Evolutionary conservation across 176 grass and related monocot species (phyloP).

Genomic region (Lolium perenne): DNA sequence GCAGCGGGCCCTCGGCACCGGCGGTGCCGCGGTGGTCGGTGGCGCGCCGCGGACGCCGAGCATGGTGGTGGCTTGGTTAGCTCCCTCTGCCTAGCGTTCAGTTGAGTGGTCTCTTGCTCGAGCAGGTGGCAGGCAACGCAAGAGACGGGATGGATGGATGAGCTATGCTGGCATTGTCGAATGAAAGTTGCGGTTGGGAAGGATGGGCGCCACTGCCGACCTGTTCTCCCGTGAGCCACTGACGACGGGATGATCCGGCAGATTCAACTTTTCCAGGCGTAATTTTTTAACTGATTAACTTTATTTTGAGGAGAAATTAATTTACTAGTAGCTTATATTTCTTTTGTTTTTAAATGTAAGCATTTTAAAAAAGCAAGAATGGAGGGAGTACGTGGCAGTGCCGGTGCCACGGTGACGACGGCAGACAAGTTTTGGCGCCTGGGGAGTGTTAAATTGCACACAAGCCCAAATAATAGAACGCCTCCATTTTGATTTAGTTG

Average conservation of each 20-base stretch:
- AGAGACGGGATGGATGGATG: not conserved
- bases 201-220: not conserved
- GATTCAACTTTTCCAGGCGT: not conserved
- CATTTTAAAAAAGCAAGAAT: too few species aligned
- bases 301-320: too few species aligned
- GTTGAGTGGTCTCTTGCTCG: not conserved
- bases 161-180: slow-evolving; percentile 6
- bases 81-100: not conserved
- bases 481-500: too few species aligned
- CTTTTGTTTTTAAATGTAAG: too few species aligned
- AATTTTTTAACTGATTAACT: too few species aligned
- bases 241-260: not conserved
- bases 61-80: slow-evolving; percentile 26
- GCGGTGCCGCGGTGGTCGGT: not conserved
- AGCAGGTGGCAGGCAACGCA: not conserved
- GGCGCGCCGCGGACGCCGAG: slow-evolving; percentile 39
- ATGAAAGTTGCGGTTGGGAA: not conserved
- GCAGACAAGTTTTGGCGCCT: too few species aligned
- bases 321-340: too few species aligned
- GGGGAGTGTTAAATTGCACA: too few species aligned
- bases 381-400: too few species aligned
- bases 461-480: too few species aligned
- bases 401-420: too few species aligned
- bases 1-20: not conserved
- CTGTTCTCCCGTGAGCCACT: slow-evolving; percentile 49